Conservation (phyloP, 495 filamentous ascomycete species). For the Cladorrhinum samala region DNA sequence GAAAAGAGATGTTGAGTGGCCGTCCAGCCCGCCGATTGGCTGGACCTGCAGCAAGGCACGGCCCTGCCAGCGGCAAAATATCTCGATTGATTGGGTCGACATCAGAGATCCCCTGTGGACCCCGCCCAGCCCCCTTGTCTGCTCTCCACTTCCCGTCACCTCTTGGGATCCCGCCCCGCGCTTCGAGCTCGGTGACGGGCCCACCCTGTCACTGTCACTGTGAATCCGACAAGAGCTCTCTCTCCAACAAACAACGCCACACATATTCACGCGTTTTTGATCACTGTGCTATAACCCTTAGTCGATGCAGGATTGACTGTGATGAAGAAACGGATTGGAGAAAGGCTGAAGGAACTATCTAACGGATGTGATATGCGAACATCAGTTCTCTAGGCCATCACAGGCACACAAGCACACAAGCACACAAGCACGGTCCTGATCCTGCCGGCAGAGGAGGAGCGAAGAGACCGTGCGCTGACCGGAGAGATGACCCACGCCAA, state of each 20-base stretch:
- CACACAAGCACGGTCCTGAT: no score
- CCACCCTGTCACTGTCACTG: not conserved
- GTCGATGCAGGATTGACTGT: no score
- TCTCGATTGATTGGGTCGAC: conserved; percentile 20
- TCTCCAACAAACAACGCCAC: no score
- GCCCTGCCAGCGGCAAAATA: conserved; percentile 23
- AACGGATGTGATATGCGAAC: not conserved
- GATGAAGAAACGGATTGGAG: not conserved
- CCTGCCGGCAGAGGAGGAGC: no score
- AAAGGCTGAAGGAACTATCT: not conserved
- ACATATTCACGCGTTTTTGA: no score
- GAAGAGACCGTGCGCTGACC: no score
- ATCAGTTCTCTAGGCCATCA: no score
- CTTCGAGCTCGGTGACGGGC: not conserved
- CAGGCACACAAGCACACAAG: no score
- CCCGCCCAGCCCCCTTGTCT: conserved; percentile 13
- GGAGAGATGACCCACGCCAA: no score
- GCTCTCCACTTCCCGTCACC: conserved; percentile 10
- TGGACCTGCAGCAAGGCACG: conserved; percentile 3
- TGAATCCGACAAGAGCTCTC: no score
- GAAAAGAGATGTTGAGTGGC: conserved; percentile 4
- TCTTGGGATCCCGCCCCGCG: not conserved
- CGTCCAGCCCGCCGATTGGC: conserved; percentile 22
- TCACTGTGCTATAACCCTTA: no score
- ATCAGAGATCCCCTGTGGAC: conserved; percentile 2